Percentiles rank a stretch among this genome's conserved stretches.
Conservation (phyloP, 352 stramenopile species). For the Pythium utonaiense region DNA sequence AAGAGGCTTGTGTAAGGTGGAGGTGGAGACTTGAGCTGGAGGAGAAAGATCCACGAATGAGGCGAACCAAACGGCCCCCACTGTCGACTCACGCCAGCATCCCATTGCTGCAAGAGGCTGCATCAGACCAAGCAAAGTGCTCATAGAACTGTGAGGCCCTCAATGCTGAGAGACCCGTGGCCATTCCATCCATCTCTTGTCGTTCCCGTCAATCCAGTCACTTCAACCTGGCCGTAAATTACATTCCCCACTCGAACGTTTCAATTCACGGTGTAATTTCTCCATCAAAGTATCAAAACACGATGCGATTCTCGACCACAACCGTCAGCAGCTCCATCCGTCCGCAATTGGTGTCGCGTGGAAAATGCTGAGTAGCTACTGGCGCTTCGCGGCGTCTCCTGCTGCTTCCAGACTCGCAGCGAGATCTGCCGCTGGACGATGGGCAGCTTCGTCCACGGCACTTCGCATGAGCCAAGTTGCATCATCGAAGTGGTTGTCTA, state of each 20-base stretch:
- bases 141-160: too few relatives aligned
- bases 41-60: slow-evolving; percentile 13
- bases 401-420: neutral
- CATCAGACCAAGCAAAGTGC: too few relatives aligned
- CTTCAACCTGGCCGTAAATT: slow-evolving; percentile 11
- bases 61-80: neutral
- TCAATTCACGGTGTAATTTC: neutral
- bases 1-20: neutral
- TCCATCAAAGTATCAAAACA: too few relatives aligned
- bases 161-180: neutral
- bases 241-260: neutral
- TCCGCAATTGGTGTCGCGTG: neutral
- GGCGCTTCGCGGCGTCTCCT: slow-evolving; percentile 13
- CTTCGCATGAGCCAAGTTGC: neutral
- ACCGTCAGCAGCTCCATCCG: neutral
- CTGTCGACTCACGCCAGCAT: too few relatives aligned
- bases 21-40: slow-evolving; percentile 8
- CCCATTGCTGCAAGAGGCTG: too few relatives aligned
- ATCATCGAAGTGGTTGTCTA: neutral
- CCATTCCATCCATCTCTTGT: neutral
- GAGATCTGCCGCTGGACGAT: neutral
- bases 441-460: neutral
- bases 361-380: neutral
- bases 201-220: neutral
- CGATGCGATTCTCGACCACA: slow-evolving; percentile 3